A percentile compares a stretch with the other conserved stretches of the same genome.
phyloP scores from a whole-genome alignment of 148 eudicot species.

The Vaccinium corymbosum region DNA sequence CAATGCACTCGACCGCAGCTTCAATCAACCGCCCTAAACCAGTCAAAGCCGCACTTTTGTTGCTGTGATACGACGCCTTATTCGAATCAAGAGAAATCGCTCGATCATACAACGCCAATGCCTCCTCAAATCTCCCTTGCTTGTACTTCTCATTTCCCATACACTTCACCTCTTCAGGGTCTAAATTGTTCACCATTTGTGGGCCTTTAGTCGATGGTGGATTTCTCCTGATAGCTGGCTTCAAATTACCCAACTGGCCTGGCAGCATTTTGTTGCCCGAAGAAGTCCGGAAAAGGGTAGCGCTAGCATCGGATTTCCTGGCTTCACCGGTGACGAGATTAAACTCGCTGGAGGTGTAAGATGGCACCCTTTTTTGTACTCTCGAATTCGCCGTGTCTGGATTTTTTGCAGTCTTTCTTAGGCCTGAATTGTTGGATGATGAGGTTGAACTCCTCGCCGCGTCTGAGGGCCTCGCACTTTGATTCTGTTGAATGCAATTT shows the following conservation, averaged over 20 bases:
- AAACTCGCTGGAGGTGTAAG: conserved; percentile 28
- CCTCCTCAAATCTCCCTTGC: conserved; percentile 64
- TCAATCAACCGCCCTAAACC: conserved; percentile 62
- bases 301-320: conserved; percentile 13
- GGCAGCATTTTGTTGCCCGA: conserved; percentile 44
- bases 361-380: conserved; percentile 22
- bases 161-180: conserved; percentile 50
- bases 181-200: conserved; percentile 23
- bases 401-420: conserved; percentile 14
- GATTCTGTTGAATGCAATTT: not conserved
- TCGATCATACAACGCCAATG: conserved; percentile 51
- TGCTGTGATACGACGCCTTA: conserved; percentile 54
- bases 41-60: conserved; percentile 63
- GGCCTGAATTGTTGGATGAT: conserved; percentile 26
- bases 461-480: conserved; percentile 23
- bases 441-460: conserved; percentile 29
- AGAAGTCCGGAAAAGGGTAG: conserved; percentile 26
- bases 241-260: conserved; percentile 46
- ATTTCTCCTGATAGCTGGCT: conserved; percentile 14
- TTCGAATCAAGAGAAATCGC: conserved; percentile 55
- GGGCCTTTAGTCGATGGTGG: conserved; percentile 15
- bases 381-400: conserved; percentile 16
- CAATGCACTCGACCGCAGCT: conserved; percentile 57
- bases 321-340: conserved; percentile 23
- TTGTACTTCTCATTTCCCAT: conserved; percentile 71